Percentiles rank a stretch among this genome's conserved stretches.
Conservation (phyloP, 2,329 filamentous ascomycete genomes). For the Colletotrichum melonis region DNA sequence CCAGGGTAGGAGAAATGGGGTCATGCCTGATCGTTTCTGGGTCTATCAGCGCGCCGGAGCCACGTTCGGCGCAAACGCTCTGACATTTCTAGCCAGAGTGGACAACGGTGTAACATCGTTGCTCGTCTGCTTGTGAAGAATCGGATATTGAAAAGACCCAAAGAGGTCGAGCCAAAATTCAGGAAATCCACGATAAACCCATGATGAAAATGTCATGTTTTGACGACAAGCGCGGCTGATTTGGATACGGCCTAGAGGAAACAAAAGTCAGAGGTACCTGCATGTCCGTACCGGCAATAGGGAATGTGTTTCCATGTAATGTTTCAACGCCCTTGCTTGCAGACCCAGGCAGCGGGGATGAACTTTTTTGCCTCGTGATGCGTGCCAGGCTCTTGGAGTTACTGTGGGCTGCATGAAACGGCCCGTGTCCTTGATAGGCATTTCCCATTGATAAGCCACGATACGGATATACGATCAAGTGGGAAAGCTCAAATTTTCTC, state of each 20-base stretch:
- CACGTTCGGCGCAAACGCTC: constrained; percentile 26
- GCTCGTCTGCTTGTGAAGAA: constrained; percentile 11
- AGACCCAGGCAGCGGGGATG: constrained; percentile 27
- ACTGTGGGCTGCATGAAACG: constrained; percentile 31
- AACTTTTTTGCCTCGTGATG: constrained; percentile 1
- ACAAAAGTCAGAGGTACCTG: constrained; percentile 9
- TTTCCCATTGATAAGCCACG: constrained; percentile 7
- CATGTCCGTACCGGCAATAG: background rate
- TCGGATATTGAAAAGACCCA: constrained; percentile 11
- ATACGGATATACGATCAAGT: background rate
- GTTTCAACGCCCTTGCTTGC: constrained; percentile 28
- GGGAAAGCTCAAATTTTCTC: background rate
- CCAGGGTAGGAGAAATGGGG: constrained; percentile 23
- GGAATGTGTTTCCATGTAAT: constrained; percentile 31
- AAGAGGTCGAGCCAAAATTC: background rate
- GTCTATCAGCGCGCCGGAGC: constrained; percentile 11
- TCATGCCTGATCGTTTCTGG: constrained; percentile 24
- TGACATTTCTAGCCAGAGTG: constrained; percentile 22
- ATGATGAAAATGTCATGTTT: background rate
- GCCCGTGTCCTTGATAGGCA: constrained; percentile 15
- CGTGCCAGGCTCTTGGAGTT: background rate
- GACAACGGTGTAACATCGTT: constrained; percentile 22
- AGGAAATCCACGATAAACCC: constrained; percentile 2
- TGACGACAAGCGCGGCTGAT: constrained; percentile 19
- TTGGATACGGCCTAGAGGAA: background rate